Base-by-base conservation (phyloP, 2,329 filamentous ascomycete genomes). In the Trichoderma guizhouense region DNA sequence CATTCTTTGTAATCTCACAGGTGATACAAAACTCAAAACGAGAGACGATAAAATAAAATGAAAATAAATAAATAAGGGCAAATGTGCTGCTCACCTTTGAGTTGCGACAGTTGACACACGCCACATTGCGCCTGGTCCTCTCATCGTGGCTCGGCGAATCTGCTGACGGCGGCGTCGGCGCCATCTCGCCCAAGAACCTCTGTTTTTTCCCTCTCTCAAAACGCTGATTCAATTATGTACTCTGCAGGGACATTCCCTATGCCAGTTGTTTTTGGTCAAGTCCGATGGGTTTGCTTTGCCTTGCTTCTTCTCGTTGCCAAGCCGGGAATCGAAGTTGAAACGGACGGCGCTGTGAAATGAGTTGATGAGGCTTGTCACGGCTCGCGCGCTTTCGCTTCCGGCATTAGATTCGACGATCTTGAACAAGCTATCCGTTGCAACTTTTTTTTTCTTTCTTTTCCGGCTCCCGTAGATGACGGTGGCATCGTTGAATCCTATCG, bases 101-200 rank as follows among this genome's bases (percentile, higher is more conserved):
- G 73, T 82, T 80, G 60, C 81, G 80, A 71, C 81, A 82, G 75
- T 78, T 82, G 68, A 82, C 78, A 61, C 81, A 82, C 26, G 81
- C 81, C 72, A 82, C 79, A 70, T 82, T 82, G 69, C 81, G 78
- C 65, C 79, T 79, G 58, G 81, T 80, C 65, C 76, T 79, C 65
- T 78, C 79, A 36, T 77, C 77, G 70, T 71, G 71, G 67, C 73
- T 75, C 57, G 53, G 70, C 62, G 69, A 74, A 73, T 76, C 76
- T 26, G 75, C 77, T 30, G 77, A 78, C 57, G 78, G 75, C 73
- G 79, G 77, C 73, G 78, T 77, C 61, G 77, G 76, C 71, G 77
- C 76, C 78, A 81, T 81, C 60, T 3, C 5, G n/a, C 18, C 15
- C 21, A 12, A n/a, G 2, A 9, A 6, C 7, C 8, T 28, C 21